Conservation (phyloP, 768 basidiomycete genomes). For the Sutorius australiensis region DNA sequence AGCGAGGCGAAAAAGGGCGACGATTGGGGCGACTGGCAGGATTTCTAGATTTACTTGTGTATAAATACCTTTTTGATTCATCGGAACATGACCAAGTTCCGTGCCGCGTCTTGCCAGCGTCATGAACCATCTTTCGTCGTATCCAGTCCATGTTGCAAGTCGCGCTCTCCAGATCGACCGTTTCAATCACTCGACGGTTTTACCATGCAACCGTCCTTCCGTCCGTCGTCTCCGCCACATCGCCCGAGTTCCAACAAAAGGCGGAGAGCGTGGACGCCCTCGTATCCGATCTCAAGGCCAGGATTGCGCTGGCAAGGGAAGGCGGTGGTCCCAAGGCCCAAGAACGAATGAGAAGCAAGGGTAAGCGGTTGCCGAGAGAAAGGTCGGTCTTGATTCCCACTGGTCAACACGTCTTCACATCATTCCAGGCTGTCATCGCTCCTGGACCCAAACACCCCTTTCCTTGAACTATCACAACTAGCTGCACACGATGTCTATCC, state of each 20-base stretch:
- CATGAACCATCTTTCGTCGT: not conserved
- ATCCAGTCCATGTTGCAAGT: constrained; percentile 20
- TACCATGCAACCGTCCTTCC: constrained; percentile 78
- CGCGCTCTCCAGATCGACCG: constrained; percentile 12
- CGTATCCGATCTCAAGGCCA: constrained; percentile 60
- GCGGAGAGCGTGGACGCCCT: constrained; percentile 66
- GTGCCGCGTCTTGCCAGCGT: constrained; percentile 7
- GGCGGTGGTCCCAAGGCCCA: constrained; percentile 77
- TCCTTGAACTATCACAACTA: constrained; percentile 81
- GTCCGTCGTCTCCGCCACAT: constrained; percentile 61
- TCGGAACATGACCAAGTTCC: constrained; percentile 20
- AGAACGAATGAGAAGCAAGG: constrained; percentile 68
- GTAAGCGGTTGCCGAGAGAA: constrained; percentile 82
- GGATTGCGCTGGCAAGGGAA: constrained; percentile 52
- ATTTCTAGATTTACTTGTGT: constrained; percentile 47
- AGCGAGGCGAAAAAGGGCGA: constrained; percentile 38
- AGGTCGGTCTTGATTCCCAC: constrained; percentile 42
- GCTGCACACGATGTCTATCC: constrained; percentile 88
- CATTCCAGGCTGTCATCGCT: constrained; percentile 59
- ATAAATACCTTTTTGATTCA: not conserved
- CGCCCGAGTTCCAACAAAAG: constrained; percentile 69
- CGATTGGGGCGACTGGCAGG: constrained; percentile 80
- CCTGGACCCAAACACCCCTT: constrained; percentile 83
- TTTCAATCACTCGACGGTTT: constrained; percentile 22
- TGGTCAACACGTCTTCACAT: constrained; percentile 2